Conservation (phyloP, 169 alveolate species). For the Babesia caballi region DNA sequence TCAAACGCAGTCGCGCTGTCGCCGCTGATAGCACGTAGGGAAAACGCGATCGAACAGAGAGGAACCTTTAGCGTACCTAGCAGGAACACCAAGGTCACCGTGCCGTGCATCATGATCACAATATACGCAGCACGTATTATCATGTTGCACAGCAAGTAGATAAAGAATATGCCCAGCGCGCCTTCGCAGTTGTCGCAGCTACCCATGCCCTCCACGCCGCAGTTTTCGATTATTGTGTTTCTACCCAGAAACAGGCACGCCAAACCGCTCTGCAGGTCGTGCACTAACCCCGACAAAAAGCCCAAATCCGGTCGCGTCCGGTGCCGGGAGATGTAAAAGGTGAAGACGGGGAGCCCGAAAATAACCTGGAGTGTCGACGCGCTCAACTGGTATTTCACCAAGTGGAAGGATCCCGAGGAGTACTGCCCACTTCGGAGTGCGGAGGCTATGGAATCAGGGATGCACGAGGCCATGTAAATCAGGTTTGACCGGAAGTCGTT, state of each 20-base stretch:
- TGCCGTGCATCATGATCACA: constrained; percentile 62
- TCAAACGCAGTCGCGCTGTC: constrained; percentile 49
- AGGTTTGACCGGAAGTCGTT: constrained; percentile 43
- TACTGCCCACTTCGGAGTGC: constrained; percentile 58
- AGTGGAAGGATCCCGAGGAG: constrained; percentile 42
- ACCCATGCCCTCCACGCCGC: constrained; percentile 25
- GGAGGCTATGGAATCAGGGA: constrained; percentile 60
- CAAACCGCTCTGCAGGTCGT: constrained; percentile 24
- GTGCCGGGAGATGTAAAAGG: not conserved
- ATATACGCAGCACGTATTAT: constrained; percentile 51
- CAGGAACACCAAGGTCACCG: constrained; percentile 55
- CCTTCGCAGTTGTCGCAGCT: constrained; percentile 61
- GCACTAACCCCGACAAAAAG: not conserved
- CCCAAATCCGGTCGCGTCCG: constrained; percentile 23
- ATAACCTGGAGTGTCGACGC: constrained; percentile 22
- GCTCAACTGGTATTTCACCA: constrained; percentile 48
- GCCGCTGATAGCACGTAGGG: constrained; percentile 51
- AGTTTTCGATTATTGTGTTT: constrained; percentile 54
- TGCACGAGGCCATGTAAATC: constrained; percentile 23
- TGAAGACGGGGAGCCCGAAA: constrained; percentile 24
- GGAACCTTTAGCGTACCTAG: constrained; percentile 63
- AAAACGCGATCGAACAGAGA: constrained; percentile 64
- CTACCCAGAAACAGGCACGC: constrained; percentile 44
- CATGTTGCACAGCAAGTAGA: constrained; percentile 42
- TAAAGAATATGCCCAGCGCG: constrained; percentile 5